Conservation (phyloP, 495 filamentous ascomycete genomes). For the Trichoderma reesei region DNA sequence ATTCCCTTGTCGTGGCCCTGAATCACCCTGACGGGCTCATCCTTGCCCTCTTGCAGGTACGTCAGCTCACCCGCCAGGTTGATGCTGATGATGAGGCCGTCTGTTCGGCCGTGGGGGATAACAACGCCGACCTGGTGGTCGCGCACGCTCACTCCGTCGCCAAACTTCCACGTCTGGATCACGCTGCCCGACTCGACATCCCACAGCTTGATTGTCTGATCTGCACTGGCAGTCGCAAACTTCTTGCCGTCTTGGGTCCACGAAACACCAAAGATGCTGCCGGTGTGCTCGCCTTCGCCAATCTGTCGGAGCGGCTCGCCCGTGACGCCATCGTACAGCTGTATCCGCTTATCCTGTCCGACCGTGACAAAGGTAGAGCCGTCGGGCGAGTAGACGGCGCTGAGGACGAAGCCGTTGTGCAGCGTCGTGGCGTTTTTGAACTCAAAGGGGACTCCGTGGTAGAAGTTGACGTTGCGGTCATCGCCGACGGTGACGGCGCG, state of each 20-base stretch:
- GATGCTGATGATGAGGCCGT: constrained; percentile 81
- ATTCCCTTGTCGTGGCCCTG: constrained; percentile 93
- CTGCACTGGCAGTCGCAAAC: constrained; percentile 86
- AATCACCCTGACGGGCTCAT: constrained; percentile 58
- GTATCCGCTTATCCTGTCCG: constrained; percentile 79
- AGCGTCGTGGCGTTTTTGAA: constrained; percentile 67
- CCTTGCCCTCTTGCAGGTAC: constrained; percentile 64
- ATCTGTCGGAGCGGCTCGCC: constrained; percentile 71
- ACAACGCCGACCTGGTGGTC: constrained; percentile 94
- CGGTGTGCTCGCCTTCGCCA: constrained; percentile 73
- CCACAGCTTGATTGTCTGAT: constrained; percentile 85
- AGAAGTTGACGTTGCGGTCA: constrained; percentile 80
- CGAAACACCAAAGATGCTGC: constrained; percentile 83
- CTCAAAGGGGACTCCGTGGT: constrained; percentile 90
- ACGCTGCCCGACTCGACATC: constrained; percentile 72
- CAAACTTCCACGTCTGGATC: constrained; percentile 74
- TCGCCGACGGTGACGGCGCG: constrained; percentile 86
- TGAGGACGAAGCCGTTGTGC: constrained; percentile 83
- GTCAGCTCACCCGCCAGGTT: constrained; percentile 83
- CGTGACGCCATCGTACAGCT: constrained; percentile 90
- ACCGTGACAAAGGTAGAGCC: constrained; percentile 77
- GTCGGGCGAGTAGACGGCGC: constrained; percentile 83
- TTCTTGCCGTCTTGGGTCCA: constrained; percentile 84
- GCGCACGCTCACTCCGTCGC: constrained; percentile 58
- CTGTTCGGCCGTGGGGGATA: constrained; percentile 75